Evolutionary conservation across 257 asterid species (phyloP), one percentile per base, ranked within the genome.

Genomic region (Capsicum rhomboideum): DNA sequence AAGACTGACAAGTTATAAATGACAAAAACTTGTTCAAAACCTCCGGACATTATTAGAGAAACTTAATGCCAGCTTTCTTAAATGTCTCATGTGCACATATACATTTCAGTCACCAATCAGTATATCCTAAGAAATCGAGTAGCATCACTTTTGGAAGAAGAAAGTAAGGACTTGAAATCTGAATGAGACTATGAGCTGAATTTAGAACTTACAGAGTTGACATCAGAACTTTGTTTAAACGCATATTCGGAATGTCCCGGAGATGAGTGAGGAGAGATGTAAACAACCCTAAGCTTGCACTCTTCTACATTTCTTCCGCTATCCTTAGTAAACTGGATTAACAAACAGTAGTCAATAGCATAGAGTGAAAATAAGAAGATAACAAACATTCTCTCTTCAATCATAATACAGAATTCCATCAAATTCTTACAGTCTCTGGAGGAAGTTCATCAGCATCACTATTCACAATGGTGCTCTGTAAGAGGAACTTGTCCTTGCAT

Each of bases 401-500:
- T 50, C 23, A 23, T 46, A 16, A 46, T 46, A 63, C 78, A 44
- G 14, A 50, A 69, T 50, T 59, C 85, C 46, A 79, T 68, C 54
- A 68, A 58, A 68, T 82, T 80, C 90, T 87, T 89, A 95, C 98
- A 34, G 90, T 89, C 77, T 92, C 96, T 12, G 83, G 86, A 16
- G 96, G 91, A 87, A 95, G 93, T 82, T 92, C 96, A 53, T 92
- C 95, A 72, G 89, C 86, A 50, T 88, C 91, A 21, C 92, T 89
- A 87, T 85, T 86, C 61, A 95, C 95, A 63, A 52, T 61, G 14
- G 90, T 90, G 87, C 98, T 92, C 87, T 91, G 98, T 71, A 95
- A 82, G 18, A 93, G 96, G 87, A 95, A 95, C 74, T 95, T 95
- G 83, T 95, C 98, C 88, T 83, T 92, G 86, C 95, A 92, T 83